A percentile compares a stretch with the other conserved stretches of the same genome.
These are phyloP conservation scores for Zymoseptoria crescenta DNA, from an alignment of 2,329 filamentous ascomycete species.

Conservation along the genomic window DNA sequence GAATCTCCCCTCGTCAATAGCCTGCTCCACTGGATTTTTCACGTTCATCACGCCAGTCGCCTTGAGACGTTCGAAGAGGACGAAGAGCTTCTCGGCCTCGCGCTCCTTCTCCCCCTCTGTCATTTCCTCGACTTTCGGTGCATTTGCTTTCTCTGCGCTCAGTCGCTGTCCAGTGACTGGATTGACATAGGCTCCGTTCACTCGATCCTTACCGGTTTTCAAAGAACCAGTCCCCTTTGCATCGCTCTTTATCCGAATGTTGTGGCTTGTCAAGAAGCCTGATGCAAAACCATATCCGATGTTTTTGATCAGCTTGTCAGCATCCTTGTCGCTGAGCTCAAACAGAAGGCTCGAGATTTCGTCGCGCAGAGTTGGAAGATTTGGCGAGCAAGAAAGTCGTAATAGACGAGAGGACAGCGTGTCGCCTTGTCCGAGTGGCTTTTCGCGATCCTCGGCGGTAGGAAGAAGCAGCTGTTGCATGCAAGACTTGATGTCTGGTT, in stretches of 20 bases:
- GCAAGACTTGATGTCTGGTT: conserved; percentile 51
- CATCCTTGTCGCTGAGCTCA: conserved; percentile 74
- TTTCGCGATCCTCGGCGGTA: conserved; percentile 63
- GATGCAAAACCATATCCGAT: conserved; percentile 92
- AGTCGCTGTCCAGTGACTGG: conserved; percentile 76
- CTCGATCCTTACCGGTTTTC: conserved; percentile 13
- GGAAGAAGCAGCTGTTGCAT: conserved; percentile 67
- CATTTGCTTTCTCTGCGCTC: conserved; percentile 41
- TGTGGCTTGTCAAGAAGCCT: conserved; percentile 78
- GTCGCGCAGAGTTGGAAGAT: conserved; percentile 63
- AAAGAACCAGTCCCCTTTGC: conserved; percentile 49
- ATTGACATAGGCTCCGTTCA: conserved; percentile 50
- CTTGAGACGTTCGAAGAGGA: conserved; percentile 75
- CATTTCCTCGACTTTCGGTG: conserved; percentile 62
- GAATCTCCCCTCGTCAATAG: conserved; percentile 61
- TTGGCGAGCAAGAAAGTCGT: conserved; percentile 65
- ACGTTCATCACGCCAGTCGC: conserved; percentile 69
- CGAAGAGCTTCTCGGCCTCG: conserved; percentile 83
- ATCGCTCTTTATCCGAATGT: conserved; percentile 66
- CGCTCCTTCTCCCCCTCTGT: conserved; percentile 84
- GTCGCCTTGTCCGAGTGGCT: conserved; percentile 67
- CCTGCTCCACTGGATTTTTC: conserved; percentile 68
- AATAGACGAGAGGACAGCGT: conserved; percentile 71
- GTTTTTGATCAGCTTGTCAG: conserved; percentile 74
- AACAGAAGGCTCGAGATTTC: conserved; percentile 75